These are phyloP conservation scores for Epichloe elymi DNA, from an alignment of 2,329 filamentous ascomycete species.

Conservation along the genomic window DNA sequence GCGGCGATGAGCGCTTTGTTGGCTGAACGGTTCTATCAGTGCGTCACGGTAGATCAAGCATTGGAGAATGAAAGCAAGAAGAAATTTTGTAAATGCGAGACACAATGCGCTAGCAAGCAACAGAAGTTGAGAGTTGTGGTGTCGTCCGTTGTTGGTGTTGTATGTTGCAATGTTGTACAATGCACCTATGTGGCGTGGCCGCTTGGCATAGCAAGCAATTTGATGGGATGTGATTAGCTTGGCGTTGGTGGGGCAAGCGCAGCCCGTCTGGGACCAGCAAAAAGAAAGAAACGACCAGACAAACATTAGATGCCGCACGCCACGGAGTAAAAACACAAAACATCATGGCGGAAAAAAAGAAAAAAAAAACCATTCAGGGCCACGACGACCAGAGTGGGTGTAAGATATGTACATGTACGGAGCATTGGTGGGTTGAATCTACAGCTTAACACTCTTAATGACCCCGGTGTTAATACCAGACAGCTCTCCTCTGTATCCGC, in stretches of 20 bases:
- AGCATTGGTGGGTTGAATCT: conserved; percentile 12
- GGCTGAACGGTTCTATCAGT: conserved; percentile 3
- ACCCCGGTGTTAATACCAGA: conserved; percentile 92
- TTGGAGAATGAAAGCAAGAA: background rate
- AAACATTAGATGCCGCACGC: background rate
- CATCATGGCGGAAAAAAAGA: background rate
- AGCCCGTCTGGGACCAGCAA: background rate
- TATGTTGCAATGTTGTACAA: background rate
- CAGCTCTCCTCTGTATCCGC: conserved; percentile 81
- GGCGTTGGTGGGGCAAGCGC: background rate
- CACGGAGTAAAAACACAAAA: background rate
- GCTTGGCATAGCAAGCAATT: background rate
- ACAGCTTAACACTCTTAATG: conserved; percentile 88
- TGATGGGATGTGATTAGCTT: background rate
- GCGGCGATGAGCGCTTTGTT: conserved; percentile 6
- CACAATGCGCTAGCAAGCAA: background rate
- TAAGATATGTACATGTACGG: background rate
- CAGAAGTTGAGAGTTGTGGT: background rate
- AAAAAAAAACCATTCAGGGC: too few relatives aligned
- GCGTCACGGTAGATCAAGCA: background rate
- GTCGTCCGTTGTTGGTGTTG: background rate
- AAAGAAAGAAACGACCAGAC: background rate
- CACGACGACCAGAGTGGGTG: too few relatives aligned
- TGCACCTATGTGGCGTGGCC: background rate
- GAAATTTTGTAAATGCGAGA: too few relatives aligned